Evolutionary conservation across 495 filamentous ascomycete species (phyloP), one percentile per base, ranked within the genome.

Genomic region (Xylaria venustula): DNA sequence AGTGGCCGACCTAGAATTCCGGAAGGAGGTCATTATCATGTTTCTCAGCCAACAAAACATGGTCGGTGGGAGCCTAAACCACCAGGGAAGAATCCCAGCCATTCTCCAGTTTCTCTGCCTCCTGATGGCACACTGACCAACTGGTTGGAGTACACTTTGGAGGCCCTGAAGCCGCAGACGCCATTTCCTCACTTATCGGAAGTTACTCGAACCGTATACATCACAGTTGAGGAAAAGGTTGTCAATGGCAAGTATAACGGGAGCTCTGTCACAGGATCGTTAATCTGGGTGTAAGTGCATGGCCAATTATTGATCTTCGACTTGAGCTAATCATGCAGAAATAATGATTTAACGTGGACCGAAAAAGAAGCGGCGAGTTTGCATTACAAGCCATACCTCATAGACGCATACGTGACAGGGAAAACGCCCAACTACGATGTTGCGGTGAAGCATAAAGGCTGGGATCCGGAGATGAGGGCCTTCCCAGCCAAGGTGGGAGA

Each of bases 401-500:
- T 88, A 41, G 71, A 80, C 62, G 78, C 85, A 47, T 88, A 87
- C 70, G 58, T 74, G 46, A 69, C 77, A 30, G 77, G 76, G 9
- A 63, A 71, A 40, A 66, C 66, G 3, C 81, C 79, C 7, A 65
- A 78, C 58, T 77, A 75, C 62, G 64, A 77, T 1, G 70, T 72
- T 17, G 79, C 82, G 0, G 28, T 81, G 7, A 61, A 64, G 5
- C 81, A 83, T 44, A 23, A 70, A 30, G 85, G 85, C 28, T 81
- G 82, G 69, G 85, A 88, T 62, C 81, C 80, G 1, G 62, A 62
- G 0, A 79, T 78, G 1, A 64, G 63, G 25, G 75, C 80, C 0
- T 87, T 81, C 64, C 81, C 84, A 0, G 83, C 81, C 11, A 68
- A 78, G 52, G 65, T 86, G 5, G 83, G 82, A 17, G 85, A 88